Evolutionary conservation across 768 basidiomycete genomes (phyloP).

Genomic region (Rhizopogon sp.): DNA sequence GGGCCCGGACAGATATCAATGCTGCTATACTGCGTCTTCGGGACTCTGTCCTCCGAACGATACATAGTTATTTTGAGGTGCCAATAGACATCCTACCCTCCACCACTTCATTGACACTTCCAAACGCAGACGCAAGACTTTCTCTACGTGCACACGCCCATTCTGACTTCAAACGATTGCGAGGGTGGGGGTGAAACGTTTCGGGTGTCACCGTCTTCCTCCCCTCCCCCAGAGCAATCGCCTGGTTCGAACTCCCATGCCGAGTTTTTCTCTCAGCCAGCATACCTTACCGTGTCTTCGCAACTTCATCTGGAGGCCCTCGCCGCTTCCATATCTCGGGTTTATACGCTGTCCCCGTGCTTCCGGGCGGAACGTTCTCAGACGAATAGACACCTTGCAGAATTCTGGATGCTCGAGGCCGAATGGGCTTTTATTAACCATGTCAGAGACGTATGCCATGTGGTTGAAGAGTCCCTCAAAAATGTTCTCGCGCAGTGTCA

Average conservation of each 20-base stretch:
- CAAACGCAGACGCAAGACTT: conserved; percentile 67
- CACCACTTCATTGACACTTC: conserved; percentile 12
- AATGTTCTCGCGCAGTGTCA: conserved; percentile 24
- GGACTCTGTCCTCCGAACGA: conserved; percentile 46
- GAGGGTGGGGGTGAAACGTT: conserved; percentile 97
- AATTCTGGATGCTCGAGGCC: conserved; percentile 99
- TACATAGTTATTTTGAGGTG: conserved; percentile 74
- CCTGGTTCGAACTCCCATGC: conserved; percentile 13
- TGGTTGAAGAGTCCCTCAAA: conserved; percentile 54
- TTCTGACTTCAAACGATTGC: conserved; percentile 88
- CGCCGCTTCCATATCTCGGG: conserved; percentile 69
- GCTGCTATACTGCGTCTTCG: conserved; percentile 76
- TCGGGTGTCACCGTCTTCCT: conserved; percentile 45
- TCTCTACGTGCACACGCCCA: conserved; percentile 73
- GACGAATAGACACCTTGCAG: conserved; percentile 89
- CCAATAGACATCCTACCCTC: background rate
- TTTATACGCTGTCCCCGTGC: conserved; percentile 89
- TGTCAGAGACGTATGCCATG: conserved; percentile 46
- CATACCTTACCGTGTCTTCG: conserved; percentile 91
- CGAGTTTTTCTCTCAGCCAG: conserved; percentile 71
- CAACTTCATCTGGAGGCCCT: conserved; percentile 94
- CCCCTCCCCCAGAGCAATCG: conserved; percentile 8
- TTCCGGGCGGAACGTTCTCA: conserved; percentile 91
- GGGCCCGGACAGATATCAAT: conserved; percentile 68
- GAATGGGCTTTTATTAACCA: conserved; percentile 67